Evolutionary conservation across 2,329 filamentous ascomycete genomes (phyloP), one percentile per base, ranked within the genome.

Genomic region (Calonectria pteridis): DNA sequence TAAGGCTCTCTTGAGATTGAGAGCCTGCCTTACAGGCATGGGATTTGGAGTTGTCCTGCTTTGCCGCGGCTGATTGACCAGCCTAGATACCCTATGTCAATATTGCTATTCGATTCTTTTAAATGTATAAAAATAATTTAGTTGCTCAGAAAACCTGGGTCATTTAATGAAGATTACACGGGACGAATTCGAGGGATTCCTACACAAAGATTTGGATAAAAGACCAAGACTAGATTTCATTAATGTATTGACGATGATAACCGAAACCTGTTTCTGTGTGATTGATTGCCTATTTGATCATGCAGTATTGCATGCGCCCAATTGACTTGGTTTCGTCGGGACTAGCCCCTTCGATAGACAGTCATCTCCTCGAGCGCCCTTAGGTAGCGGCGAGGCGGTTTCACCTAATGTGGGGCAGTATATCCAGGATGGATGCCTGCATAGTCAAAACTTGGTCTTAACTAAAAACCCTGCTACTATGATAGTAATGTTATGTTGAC

Each of bases 41-140:
- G 70, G 65, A 66, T 55, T 75, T 72, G 75, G 73, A 74, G 75
- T 78, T 67, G 62, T 35, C 37, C 40, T 71, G 71, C 46, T 59
- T 71, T 46, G 59, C 68, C 72, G 33, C 71, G 43, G 64, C 67
- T 69, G 63, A 53, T 73, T 69, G 58, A 67, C 35, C 66, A 75
- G 70, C 72, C 75, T 73, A 77, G 74, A 79, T 80, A 77, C 73
- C 78, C 79, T 75, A 75, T 67, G 69, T 66, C 75, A 59, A 73
- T 72, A 76, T 73, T 68, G 70, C 55, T 68, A 75, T 77, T 77
- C 65, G 50, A 72, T 80, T 77, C 58, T 77, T 71, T 50, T 43
- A 67, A 67, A 31, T 78, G 76, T 79, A 77, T 73, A 75, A 72
- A 72, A 77, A 31, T 74, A 69, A 53, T 37, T 63, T 63, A 37